Evolutionary conservation across 2,329 filamentous ascomycete species (phyloP).

Genomic region (Pseudogymnoascus pannorum): DNA sequence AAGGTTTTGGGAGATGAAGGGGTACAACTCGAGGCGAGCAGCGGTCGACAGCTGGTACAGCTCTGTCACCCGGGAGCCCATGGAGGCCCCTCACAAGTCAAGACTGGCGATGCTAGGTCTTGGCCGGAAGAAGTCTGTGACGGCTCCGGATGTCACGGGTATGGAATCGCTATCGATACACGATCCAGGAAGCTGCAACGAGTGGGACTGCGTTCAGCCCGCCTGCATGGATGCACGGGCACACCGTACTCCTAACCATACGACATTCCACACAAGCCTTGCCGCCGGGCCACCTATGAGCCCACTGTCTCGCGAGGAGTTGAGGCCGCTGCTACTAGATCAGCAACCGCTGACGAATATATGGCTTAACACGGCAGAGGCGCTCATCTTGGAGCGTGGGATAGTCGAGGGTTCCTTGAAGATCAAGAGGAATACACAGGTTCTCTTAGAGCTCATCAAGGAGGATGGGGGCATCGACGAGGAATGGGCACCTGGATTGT

Average conservation of each 20-base stretch:
- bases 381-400: constrained; percentile 50
- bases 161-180: constrained; percentile 22
- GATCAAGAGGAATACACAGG: constrained; percentile 56
- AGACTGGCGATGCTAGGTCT: constrained; percentile 43
- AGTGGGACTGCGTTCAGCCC: constrained; percentile 31
- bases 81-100: constrained; percentile 38
- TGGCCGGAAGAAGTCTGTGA: constrained; percentile 48
- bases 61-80: constrained; percentile 39
- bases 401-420: constrained; percentile 52
- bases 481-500: constrained; percentile 40
- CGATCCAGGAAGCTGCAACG: constrained; percentile 23
- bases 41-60: constrained; percentile 56
- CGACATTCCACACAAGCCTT: constrained; percentile 51
- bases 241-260: constrained; percentile 9
- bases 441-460: constrained; percentile 57
- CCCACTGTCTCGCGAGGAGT: constrained; percentile 42
- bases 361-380: constrained; percentile 57
- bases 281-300: constrained; percentile 57
- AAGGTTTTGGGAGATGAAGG: constrained; percentile 58
- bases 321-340: constrained; percentile 45
- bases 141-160: neutral
- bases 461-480: constrained; percentile 55
- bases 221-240: constrained; percentile 19
- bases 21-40: constrained; percentile 52
- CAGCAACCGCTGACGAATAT: constrained; percentile 52